phyloP scores from a whole-genome alignment of 768 basidiomycete genomes.

The Serendipita sp. region DNA sequence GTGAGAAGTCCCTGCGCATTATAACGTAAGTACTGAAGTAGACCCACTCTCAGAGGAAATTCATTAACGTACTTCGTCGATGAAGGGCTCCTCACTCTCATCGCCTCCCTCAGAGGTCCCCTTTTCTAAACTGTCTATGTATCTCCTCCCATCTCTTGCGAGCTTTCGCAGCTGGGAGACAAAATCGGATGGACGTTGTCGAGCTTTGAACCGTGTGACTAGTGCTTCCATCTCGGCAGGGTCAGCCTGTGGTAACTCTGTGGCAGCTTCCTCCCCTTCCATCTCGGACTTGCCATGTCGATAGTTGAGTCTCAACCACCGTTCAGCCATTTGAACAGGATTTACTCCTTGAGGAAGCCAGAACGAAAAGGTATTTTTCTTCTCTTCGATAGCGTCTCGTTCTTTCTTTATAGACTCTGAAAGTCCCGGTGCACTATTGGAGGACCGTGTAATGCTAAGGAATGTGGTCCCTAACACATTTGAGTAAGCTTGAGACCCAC shows the following conservation, averaged over 20 bases:
- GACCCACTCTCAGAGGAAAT: conserved; percentile 13
- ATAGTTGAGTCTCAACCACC: neutral
- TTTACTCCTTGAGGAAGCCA: neutral
- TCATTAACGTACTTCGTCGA: conserved; percentile 26
- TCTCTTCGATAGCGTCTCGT: neutral
- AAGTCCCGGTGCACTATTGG: conserved; percentile 3
- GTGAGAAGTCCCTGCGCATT: neutral
- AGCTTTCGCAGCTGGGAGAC: conserved; percentile 25
- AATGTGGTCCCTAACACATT: conserved; percentile 22
- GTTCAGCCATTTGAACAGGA: neutral
- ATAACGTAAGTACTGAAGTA: neutral
- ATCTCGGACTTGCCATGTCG: neutral
- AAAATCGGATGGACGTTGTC: conserved; percentile 19
- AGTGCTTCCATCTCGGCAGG: conserved; percentile 10
- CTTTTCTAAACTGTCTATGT: conserved; percentile 18
- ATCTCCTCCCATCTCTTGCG: conserved; percentile 29
- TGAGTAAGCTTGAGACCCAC: neutral
- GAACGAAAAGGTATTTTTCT: neutral
- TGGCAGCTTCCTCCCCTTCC: neutral
- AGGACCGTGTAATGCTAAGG: neutral
- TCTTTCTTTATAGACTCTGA: neutral
- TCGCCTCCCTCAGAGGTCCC: conserved; percentile 15
- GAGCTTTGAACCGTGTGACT: conserved; percentile 24
- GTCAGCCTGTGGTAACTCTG: conserved; percentile 14
- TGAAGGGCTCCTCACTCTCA: conserved; percentile 5